phyloP scores from a whole-genome alignment of 768 basidiomycete species.

The Hydnomerulius pinastri region DNA sequence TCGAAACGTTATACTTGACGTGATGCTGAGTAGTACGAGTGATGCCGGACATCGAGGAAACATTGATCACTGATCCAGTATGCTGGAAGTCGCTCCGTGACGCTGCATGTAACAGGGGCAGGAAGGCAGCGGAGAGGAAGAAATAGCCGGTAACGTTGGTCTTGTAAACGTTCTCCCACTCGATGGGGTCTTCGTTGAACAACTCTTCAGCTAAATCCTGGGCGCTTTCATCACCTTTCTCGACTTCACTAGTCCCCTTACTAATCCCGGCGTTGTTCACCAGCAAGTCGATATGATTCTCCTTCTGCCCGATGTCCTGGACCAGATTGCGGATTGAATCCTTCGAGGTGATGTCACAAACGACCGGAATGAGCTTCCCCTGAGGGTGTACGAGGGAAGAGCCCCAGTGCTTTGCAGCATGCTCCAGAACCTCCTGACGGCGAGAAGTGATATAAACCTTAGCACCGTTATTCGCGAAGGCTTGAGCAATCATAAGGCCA shows the following conservation, averaged over 20 bases:
- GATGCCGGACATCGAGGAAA: slow-evolving; percentile 44
- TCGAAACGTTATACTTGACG: slow-evolving; percentile 47
- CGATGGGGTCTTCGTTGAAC: slow-evolving; percentile 24
- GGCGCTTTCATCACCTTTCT: slow-evolving; percentile 31
- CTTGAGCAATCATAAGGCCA: slow-evolving; percentile 45
- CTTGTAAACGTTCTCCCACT: slow-evolving; percentile 33
- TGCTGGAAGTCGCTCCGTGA: slow-evolving; percentile 24
- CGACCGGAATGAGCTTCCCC: slow-evolving; percentile 31
- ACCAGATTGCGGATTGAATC: slow-evolving; percentile 27
- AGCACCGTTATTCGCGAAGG: slow-evolving; percentile 44
- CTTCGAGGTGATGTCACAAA: slow-evolving; percentile 28
- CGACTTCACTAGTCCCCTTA: slow-evolving; percentile 19
- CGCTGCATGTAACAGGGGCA: slow-evolving; percentile 43
- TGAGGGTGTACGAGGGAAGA: slow-evolving; percentile 24
- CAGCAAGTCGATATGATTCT: slow-evolving; percentile 77
- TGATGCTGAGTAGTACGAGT: slow-evolving; percentile 42
- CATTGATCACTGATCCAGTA: slow-evolving; percentile 43
- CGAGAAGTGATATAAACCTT: slow-evolving; percentile 42
- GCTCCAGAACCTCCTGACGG: slow-evolving; percentile 34
- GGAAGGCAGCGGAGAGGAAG: slow-evolving; percentile 47
- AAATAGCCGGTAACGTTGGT: slow-evolving; percentile 39
- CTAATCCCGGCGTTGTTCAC: slow-evolving; percentile 74
- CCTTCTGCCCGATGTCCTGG: too few species aligned
- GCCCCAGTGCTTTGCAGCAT: slow-evolving; percentile 25
- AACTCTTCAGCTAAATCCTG: slow-evolving; percentile 28